A percentile compares a stretch with the other conserved stretches of the same genome.
These are phyloP conservation scores for Populus hybrid DNA, from an alignment of 441 rosid genomes.

Conservation along the genomic window DNA sequence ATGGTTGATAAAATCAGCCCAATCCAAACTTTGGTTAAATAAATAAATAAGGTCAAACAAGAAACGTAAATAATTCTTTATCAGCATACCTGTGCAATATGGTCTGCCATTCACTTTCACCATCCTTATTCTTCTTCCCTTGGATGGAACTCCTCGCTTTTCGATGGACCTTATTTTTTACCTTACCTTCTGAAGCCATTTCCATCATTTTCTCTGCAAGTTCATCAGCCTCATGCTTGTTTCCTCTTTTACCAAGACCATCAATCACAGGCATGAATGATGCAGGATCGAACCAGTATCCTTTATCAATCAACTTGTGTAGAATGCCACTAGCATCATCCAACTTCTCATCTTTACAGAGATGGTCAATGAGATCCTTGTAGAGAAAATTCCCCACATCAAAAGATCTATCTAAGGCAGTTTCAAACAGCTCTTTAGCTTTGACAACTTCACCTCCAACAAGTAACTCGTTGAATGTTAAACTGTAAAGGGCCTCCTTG, in stretches of 20 bases:
- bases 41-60: background rate
- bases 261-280: constrained; percentile 89
- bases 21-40: background rate
- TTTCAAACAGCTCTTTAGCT: constrained; percentile 69
- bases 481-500: constrained; percentile 70
- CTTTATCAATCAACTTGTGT: constrained; percentile 58
- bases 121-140: constrained; percentile 33
- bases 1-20: background rate
- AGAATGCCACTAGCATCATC: constrained; percentile 65
- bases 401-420: constrained; percentile 61
- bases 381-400: constrained; percentile 61
- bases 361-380: constrained; percentile 61
- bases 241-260: constrained; percentile 63
- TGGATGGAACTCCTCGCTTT: constrained; percentile 25
- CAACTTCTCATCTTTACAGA: constrained; percentile 62
- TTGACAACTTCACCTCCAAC: constrained; percentile 54
- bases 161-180: constrained; percentile 36
- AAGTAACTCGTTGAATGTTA: constrained; percentile 79
- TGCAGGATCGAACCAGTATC: constrained; percentile 76
- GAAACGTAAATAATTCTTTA: background rate
- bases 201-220: constrained; percentile 83
- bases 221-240: constrained; percentile 62
- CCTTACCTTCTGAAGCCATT: constrained; percentile 45
- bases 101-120: constrained; percentile 57
- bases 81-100: constrained; percentile 65